Evolutionary conservation across 225 moss, liverwort and hornwort species (phyloP), one percentile per base, ranked within the genome.

Genomic region (Sphagnum contortum): DNA sequence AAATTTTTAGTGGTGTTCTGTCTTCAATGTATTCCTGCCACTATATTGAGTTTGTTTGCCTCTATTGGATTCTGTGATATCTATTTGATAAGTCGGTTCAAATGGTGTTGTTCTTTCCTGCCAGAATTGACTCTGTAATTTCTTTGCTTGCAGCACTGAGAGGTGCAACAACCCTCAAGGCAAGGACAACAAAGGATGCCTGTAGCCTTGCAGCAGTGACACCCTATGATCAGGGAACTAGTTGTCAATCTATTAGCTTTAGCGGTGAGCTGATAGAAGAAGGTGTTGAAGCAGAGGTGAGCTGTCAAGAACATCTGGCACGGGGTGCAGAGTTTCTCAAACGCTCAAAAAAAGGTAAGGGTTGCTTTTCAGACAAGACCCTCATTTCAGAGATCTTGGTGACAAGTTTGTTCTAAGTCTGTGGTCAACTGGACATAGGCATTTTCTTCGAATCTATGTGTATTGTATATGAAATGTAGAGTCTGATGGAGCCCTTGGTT

Each of bases 151-250:
- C 73, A 87, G 88, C 88, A 9, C 66, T 88, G 71, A 79, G 88
- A 68, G 88, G 88, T 69, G 88, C 84, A n/a, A 81, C 88, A 13
- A 88, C 87, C 44, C 68, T 88, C 66, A 88, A 76, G 71, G 81
- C 83, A 61, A 81, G 87, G 64, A 81, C 80, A 14, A 76, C 81
- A 79, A 88, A 84, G 72, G 87, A 88, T 63, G 68, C 76, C 0
- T 71, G 77, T 63, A 88, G 77, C 60, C 71, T 88, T 61, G 84
- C 88, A 45, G 72, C 84, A n/a, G 88, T 88, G 47, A 88, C 79
- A 74, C 87, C 87, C 8, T 88, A 88, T 46, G 87, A 88, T 52
- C 80, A 78, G 49, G 81, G 76, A 66, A 62, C 75, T 4, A 73
- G 76, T 59, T 84, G 84, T 57, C 88, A 70, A 4, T 75, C 75